phyloP scores from a whole-genome alignment of 768 basidiomycete species.

The Auricularia auricula-judae region DNA sequence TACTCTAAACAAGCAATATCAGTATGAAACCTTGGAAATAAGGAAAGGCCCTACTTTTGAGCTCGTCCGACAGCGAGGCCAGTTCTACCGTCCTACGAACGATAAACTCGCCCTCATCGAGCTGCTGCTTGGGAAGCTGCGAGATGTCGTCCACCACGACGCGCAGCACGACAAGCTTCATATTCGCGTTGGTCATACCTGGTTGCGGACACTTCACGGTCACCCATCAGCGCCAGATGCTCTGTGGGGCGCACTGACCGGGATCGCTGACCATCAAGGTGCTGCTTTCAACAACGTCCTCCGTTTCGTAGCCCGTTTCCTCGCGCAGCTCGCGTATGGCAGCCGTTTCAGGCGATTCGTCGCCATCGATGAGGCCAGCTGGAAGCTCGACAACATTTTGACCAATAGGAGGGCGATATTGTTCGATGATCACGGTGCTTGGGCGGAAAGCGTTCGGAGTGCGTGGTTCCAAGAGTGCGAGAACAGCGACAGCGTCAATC shows the following conservation, averaged over 20 bases:
- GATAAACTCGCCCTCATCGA: slow-evolving; percentile 84
- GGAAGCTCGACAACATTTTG: slow-evolving; percentile 61
- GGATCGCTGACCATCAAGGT: slow-evolving; percentile 60
- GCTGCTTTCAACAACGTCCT: slow-evolving; percentile 48
- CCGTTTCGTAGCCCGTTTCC: slow-evolving; percentile 69
- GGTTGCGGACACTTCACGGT: background rate
- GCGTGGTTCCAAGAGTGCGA: slow-evolving; percentile 63
- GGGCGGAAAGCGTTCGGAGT: slow-evolving; percentile 57
- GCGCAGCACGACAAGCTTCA: slow-evolving; percentile 71
- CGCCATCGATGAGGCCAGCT: slow-evolving; percentile 78
- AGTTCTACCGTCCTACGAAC: slow-evolving; percentile 61
- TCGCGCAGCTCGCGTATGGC: slow-evolving; percentile 86
- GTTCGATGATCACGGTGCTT: slow-evolving; percentile 81
- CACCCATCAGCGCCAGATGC: background rate
- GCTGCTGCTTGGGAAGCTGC: slow-evolving; percentile 50
- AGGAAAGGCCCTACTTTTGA: slow-evolving; percentile 48
- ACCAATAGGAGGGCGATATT: slow-evolving; percentile 82
- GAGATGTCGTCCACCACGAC: slow-evolving; percentile 46
- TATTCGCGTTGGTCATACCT: slow-evolving; percentile 94
- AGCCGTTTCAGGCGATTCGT: slow-evolving; percentile 68
- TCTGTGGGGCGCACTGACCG: slow-evolving; percentile 30
- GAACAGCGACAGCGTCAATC: slow-evolving; percentile 81
- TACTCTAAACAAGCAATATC: slow-evolving; percentile 16
- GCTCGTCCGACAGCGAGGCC: slow-evolving; percentile 43
- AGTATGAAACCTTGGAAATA: slow-evolving; percentile 32